phyloP scores from a whole-genome alignment of 2,329 filamentous ascomycete species.

The Colletotrichum spinosum region DNA sequence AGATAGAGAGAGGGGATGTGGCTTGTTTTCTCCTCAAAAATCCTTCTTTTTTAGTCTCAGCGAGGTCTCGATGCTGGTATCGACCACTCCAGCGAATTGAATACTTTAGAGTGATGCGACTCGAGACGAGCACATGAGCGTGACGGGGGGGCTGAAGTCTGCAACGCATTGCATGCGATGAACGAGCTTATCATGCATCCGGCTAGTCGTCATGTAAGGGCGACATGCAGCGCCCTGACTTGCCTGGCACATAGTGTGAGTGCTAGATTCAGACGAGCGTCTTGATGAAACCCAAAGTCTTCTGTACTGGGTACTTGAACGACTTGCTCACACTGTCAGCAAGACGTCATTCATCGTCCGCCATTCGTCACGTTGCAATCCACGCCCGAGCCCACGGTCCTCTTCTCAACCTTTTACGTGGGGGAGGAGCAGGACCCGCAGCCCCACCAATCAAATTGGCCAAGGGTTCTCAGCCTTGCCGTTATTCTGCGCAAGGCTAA shows the following conservation, averaged over 20 bases:
- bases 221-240: conserved; percentile 6
- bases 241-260: conserved; percentile 28
- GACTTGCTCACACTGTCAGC: conserved; percentile 2
- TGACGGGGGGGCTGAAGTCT: conserved; percentile 16
- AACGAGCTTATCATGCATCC: conserved; percentile 3
- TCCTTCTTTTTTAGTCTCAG: conserved; percentile 25
- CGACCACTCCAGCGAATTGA: conserved; percentile 37
- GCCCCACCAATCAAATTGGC: conserved; percentile 29
- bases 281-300: not conserved
- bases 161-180: not conserved
- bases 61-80: conserved; percentile 36
- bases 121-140: not conserved
- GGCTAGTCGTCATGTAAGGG: not conserved
- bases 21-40: conserved; percentile 25
- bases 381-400: no score
- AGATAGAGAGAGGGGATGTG: conserved; percentile 26
- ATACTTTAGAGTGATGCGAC: conserved; percentile 27
- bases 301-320: conserved; percentile 9
- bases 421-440: conserved; percentile 7
- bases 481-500: conserved; percentile 18
- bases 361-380: not conserved
- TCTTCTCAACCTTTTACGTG: conserved; percentile 3
- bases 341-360: conserved; percentile 26
- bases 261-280: conserved; percentile 13
- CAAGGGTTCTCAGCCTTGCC: conserved; percentile 30